Conservation (phyloP, 2,329 filamentous ascomycete species). For the Epichloe amarillans region DNA sequence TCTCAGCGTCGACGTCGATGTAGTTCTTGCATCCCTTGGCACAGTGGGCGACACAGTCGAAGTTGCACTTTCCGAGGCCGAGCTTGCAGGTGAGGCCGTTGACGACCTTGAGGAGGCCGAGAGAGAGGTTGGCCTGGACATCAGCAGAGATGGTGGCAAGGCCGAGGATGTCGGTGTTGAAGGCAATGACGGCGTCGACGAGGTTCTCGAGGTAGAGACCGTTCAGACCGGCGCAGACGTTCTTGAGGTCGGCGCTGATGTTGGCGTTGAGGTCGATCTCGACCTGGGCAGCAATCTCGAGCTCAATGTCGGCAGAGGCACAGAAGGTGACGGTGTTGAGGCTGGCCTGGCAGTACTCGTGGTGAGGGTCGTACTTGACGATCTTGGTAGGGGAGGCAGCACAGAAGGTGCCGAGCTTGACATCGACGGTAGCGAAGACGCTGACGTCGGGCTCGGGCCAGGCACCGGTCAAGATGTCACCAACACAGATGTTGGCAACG, state of each 20-base stretch:
- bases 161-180: slow-evolving; percentile 24
- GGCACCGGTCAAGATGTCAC: slow-evolving; percentile 15
- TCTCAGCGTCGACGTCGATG: slow-evolving; percentile 16
- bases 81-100: slow-evolving; percentile 16
- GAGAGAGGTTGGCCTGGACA: slow-evolving; percentile 14
- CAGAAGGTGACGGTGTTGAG: slow-evolving; percentile 21
- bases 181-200: slow-evolving; percentile 21
- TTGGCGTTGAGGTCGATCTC: slow-evolving; percentile 10
- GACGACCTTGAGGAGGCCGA: slow-evolving; percentile 13
- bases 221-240: slow-evolving; percentile 17
- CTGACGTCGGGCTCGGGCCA: slow-evolving; percentile 20
- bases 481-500: slow-evolving; percentile 14
- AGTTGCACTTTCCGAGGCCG: slow-evolving; percentile 19
- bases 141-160: slow-evolving; percentile 14
- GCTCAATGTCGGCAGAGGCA: slow-evolving; percentile 17
- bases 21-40: slow-evolving; percentile 25
- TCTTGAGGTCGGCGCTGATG: slow-evolving; percentile 19
- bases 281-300: slow-evolving; percentile 12
- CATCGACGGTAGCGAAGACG: slow-evolving; percentile 14
- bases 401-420: slow-evolving; percentile 20
- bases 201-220: slow-evolving; percentile 20
- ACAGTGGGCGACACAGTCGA: slow-evolving; percentile 26
- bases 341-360: slow-evolving; percentile 23
- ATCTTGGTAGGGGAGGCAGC: slow-evolving; percentile 21
- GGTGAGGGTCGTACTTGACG: slow-evolving; percentile 19